A percentile compares a stretch with the other conserved stretches of the same genome.
Conservation (phyloP, 2,329 filamentous ascomycete genomes). For the Dendrostoma leiphaemia region DNA sequence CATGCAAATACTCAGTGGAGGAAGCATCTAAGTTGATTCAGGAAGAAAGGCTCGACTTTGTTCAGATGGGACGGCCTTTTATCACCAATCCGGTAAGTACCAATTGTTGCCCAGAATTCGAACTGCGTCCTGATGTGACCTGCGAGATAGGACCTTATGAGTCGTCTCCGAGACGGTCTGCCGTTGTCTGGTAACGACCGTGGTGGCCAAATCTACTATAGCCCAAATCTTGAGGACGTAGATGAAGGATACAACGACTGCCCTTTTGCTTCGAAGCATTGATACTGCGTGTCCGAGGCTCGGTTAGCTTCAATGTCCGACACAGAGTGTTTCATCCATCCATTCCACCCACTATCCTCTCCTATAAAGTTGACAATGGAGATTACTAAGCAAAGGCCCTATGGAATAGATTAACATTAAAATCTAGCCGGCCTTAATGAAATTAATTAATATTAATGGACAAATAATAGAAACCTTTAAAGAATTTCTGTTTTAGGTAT, state of each 20-base stretch:
- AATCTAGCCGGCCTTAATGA: too few relatives aligned
- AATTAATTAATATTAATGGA: too few relatives aligned
- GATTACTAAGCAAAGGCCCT: too few relatives aligned
- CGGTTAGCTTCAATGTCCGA: too few relatives aligned
- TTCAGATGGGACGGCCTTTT: constrained; percentile 10
- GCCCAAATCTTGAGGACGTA: not conserved
- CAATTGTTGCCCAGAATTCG: not conserved
- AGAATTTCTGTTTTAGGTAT: too few relatives aligned
- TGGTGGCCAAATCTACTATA: not conserved
- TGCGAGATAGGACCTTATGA: not conserved
- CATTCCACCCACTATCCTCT: too few relatives aligned
- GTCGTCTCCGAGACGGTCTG: not conserved
- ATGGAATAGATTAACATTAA: too few relatives aligned
- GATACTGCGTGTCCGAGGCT: too few relatives aligned
- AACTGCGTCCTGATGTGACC: not conserved
- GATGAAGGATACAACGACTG: not conserved
- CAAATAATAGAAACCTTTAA: too few relatives aligned
- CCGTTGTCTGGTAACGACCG: not conserved
- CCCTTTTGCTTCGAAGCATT: not conserved
- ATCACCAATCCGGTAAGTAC: constrained; percentile 10
- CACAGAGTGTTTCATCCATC: too few relatives aligned
- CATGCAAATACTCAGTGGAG: constrained; percentile 10
- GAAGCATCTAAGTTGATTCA: constrained; percentile 3
- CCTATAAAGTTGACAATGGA: too few relatives aligned
- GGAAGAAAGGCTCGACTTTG: constrained; percentile 7